phyloP scores from a whole-genome alignment of 352 stramenopile species.

The Phytopythium montanum region DNA sequence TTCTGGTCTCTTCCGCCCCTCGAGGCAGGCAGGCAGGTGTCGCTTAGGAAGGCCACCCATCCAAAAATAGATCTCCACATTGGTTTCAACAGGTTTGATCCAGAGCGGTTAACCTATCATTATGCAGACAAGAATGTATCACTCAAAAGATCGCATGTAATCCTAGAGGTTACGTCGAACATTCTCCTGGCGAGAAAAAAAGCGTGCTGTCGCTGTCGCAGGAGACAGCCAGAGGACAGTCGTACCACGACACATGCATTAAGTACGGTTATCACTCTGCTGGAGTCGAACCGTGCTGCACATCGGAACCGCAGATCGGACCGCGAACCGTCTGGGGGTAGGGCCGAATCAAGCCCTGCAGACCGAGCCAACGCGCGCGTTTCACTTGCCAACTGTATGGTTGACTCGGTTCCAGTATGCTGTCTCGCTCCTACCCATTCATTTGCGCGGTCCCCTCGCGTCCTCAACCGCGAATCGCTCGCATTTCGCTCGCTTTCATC shows the following conservation, averaged over 20 bases:
- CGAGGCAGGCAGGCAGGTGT: background rate
- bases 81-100: background rate
- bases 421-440: constrained; percentile 77
- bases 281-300: background rate
- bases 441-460: constrained; percentile 44
- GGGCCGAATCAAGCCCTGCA: background rate
- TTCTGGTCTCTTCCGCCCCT: constrained; percentile 4
- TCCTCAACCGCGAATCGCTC: constrained; percentile 10
- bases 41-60: background rate
- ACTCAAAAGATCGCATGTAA: background rate
- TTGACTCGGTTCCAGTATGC: constrained; percentile 59
- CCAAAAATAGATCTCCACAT: background rate
- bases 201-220: background rate
- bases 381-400: constrained; percentile 44
- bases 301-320: background rate
- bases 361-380: background rate
- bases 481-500: constrained; percentile 53
- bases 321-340: background rate
- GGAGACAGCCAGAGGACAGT: background rate
- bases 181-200: constrained; percentile 4
- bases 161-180: background rate
- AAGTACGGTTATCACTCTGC: constrained; percentile 7
- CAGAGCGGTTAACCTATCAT: too few species aligned
- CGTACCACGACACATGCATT: background rate
- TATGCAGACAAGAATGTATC: too few species aligned